Conservation (phyloP, 73 alveolate genomes). For the Stentor roeselii region DNA sequence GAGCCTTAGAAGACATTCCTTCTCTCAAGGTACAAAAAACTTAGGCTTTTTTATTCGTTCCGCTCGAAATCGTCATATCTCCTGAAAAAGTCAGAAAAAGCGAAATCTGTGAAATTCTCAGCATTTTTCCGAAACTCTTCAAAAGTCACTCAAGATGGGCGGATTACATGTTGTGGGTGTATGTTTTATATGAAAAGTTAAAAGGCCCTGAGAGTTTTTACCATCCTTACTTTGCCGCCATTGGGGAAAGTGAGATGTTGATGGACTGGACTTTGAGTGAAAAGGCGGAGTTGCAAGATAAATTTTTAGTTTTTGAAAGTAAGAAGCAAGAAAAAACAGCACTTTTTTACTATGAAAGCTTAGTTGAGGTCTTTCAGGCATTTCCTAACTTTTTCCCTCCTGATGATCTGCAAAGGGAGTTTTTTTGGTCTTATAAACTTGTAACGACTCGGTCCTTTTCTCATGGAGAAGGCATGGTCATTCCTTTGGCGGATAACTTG, state of each 20-base stretch:
- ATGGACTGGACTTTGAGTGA: constrained; percentile 39
- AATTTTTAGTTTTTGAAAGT: background rate
- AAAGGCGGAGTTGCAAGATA: constrained; percentile 32
- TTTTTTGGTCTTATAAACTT: constrained; percentile 20
- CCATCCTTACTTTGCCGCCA: constrained; percentile 45
- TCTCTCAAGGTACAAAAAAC: background rate
- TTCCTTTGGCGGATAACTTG: constrained; percentile 21
- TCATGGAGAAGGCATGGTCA: constrained; percentile 11
- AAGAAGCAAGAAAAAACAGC: background rate
- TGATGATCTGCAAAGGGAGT: background rate
- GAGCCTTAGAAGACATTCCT: background rate
- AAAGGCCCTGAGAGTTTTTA: constrained; percentile 45
- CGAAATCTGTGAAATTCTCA: constrained; percentile 40
- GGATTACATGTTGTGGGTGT: constrained; percentile 13
- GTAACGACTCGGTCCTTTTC: constrained; percentile 2
- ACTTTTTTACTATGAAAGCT: background rate
- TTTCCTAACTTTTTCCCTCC: constrained; percentile 7
- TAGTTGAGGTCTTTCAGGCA: background rate
- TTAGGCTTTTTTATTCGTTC: constrained; percentile 47
- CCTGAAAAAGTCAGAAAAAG: constrained; percentile 40
- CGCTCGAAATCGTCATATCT: constrained; percentile 36
- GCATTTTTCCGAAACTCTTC: constrained; percentile 33
- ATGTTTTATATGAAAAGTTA: constrained; percentile 36
- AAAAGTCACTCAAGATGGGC: constrained; percentile 34
- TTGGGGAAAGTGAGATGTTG: constrained; percentile 30